These are phyloP conservation scores for Ganoderma sp. DNA, from an alignment of 1,284 basidiomycete species.

Conservation along the genomic window DNA sequence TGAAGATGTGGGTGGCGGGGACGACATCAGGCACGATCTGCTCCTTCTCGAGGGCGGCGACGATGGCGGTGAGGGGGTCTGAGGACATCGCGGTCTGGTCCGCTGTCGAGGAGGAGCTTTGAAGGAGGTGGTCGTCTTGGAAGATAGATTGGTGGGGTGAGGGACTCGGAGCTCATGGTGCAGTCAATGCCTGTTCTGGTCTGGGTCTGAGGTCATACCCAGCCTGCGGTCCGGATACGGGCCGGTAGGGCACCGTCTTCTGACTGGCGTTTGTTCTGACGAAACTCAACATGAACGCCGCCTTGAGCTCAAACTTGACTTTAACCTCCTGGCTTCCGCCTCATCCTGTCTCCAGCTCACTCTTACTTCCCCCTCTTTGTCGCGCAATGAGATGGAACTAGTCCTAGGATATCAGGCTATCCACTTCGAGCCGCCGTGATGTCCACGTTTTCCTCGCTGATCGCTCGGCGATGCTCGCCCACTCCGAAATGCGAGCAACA, in stretches of 20 bases:
- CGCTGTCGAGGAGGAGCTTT: background rate
- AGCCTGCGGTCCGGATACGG: background rate
- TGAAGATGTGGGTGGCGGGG: slow-evolving; percentile 46
- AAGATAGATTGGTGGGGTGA: background rate
- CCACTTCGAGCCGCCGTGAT: too few species aligned
- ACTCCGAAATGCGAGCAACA: too few species aligned
- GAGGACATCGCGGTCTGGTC: slow-evolving; percentile 23
- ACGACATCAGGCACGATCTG: slow-evolving; percentile 65
- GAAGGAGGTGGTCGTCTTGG: background rate
- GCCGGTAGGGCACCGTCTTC: background rate
- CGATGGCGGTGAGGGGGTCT: slow-evolving; percentile 51
- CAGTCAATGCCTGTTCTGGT: background rate
- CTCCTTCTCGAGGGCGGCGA: slow-evolving; percentile 46
- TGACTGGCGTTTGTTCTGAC: too few species aligned
- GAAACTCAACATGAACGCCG: too few species aligned
- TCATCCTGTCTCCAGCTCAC: too few species aligned
- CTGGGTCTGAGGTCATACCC: background rate
- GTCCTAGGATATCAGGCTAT: too few species aligned
- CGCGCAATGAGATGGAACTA: too few species aligned
- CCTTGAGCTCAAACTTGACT: too few species aligned
- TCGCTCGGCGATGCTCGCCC: too few species aligned
- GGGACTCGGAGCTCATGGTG: background rate
- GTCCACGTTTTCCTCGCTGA: too few species aligned
- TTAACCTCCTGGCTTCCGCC: too few species aligned
- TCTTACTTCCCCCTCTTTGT: too few species aligned